These are phyloP conservation scores for Fusarium metavorans DNA, from an alignment of 2,329 filamentous ascomycete species.

Conservation along the genomic window DNA sequence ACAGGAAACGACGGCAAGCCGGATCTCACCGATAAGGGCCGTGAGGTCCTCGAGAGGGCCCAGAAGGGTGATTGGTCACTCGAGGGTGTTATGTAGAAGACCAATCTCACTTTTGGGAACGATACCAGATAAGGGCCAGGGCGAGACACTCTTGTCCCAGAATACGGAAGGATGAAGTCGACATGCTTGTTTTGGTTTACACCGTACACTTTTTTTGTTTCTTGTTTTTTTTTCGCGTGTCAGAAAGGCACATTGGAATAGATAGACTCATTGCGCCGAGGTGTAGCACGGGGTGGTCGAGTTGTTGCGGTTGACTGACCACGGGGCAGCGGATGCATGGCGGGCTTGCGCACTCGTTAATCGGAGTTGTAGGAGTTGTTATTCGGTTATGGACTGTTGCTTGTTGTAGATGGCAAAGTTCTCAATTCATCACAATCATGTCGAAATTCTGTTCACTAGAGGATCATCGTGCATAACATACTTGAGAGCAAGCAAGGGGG, in stretches of 20 bases:
- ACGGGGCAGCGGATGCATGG: slow-evolving; percentile 36
- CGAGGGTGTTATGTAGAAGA: slow-evolving; percentile 52
- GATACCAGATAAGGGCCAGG: background rate
- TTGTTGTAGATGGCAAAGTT: slow-evolving; percentile 35
- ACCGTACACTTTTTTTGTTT: slow-evolving; percentile 25
- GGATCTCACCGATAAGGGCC: slow-evolving; percentile 66
- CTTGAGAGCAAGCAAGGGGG: background rate
- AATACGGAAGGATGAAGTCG: slow-evolving; percentile 5
- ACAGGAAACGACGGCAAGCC: slow-evolving; percentile 68
- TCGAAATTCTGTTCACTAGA: background rate
- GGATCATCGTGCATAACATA: background rate
- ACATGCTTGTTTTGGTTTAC: slow-evolving; percentile 37
- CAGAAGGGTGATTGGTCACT: slow-evolving; percentile 67
- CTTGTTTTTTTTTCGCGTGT: slow-evolving; percentile 33
- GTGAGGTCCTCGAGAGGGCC: slow-evolving; percentile 62
- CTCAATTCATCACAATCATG: slow-evolving; percentile 30
- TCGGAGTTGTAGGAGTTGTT: slow-evolving; percentile 46
- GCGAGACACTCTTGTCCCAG: background rate
- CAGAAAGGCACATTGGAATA: slow-evolving; percentile 45
- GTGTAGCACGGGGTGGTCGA: slow-evolving; percentile 14
- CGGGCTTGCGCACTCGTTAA: slow-evolving; percentile 45
- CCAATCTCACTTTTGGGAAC: background rate
- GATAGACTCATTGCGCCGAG: slow-evolving; percentile 38
- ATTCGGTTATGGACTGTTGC: slow-evolving; percentile 32
- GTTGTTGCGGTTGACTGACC: slow-evolving; percentile 8